These are phyloP conservation scores for Psilocybe cyanescens DNA, from an alignment of 768 basidiomycete species.

Conservation along the genomic window DNA sequence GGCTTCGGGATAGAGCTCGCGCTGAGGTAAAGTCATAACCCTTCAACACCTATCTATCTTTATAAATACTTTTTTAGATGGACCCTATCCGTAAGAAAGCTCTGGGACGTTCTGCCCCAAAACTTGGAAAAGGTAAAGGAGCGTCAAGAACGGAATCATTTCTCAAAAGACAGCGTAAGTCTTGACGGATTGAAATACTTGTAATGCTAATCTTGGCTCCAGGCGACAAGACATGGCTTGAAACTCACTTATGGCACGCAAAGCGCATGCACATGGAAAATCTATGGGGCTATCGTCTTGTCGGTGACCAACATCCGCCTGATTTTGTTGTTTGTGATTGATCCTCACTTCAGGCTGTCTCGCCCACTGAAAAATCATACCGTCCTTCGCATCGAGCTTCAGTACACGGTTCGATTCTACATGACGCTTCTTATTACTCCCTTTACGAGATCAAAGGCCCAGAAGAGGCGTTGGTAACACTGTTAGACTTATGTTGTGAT, in stretches of 20 bases:
- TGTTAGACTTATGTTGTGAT: slow-evolving; percentile 65
- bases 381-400: slow-evolving; percentile 91
- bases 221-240: slow-evolving; percentile 93
- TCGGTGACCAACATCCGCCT: slow-evolving; percentile 26
- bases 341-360: slow-evolving; percentile 58
- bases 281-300: slow-evolving; percentile 91
- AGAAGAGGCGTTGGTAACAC: slow-evolving; percentile 51
- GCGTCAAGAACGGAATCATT: slow-evolving; percentile 63
- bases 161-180: slow-evolving; percentile 74
- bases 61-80: slow-evolving; percentile 42
- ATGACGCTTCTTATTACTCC: slow-evolving; percentile 88
- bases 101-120: slow-evolving; percentile 51
- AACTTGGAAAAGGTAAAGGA: slow-evolving; percentile 64
- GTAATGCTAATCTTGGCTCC: background rate
- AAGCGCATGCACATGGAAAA: slow-evolving; percentile 96
- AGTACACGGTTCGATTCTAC: slow-evolving; percentile 81
- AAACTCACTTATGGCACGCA: slow-evolving; percentile 97
- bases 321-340: background rate
- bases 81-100: slow-evolving; percentile 44
- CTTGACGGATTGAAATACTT: background rate
- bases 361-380: slow-evolving; percentile 91
- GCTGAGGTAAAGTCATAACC: slow-evolving; percentile 65
- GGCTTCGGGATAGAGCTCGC: slow-evolving; percentile 79
- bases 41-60: background rate
- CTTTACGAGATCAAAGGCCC: slow-evolving; percentile 76